Conservation (phyloP, 2,329 filamentous ascomycete genomes). For the Phaeosphaeria sp. region DNA sequence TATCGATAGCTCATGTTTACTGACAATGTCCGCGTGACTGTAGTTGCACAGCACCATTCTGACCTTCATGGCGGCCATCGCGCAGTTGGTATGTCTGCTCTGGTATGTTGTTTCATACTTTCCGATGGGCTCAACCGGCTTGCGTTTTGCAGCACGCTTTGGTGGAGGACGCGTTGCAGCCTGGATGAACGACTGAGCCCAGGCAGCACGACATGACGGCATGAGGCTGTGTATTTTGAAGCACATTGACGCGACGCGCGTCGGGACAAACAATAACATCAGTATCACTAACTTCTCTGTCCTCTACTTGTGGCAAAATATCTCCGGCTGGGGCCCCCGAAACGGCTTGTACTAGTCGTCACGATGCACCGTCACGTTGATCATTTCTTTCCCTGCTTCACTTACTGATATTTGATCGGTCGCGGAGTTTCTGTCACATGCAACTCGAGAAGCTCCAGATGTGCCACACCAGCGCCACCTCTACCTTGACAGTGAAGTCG, state of each 20-base stretch:
- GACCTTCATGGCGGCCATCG: slow-evolving; percentile 81
- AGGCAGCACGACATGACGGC: slow-evolving; percentile 8
- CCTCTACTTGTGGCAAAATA: slow-evolving; percentile 21
- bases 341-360: slow-evolving; percentile 13
- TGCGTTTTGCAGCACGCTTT: slow-evolving; percentile 86
- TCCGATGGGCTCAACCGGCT: slow-evolving; percentile 89
- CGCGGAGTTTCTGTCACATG: slow-evolving; percentile 17
- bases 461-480: slow-evolving; percentile 21
- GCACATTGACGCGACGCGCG: slow-evolving; percentile 33
- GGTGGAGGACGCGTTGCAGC: slow-evolving; percentile 83
- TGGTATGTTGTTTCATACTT: slow-evolving; percentile 99
- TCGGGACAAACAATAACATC: slow-evolving; percentile 29
- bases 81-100: slow-evolving; percentile 81
- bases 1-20: slow-evolving; percentile 46
- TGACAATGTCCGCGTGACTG: slow-evolving; percentile 45
- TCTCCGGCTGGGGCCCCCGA: slow-evolving; percentile 14
- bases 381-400: slow-evolving; percentile 16
- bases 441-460: too few species aligned
- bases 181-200: slow-evolving; percentile 78
- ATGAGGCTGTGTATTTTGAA: slow-evolving; percentile 20
- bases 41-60: slow-evolving; percentile 78
- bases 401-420: slow-evolving; percentile 28
- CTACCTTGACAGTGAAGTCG: background rate
- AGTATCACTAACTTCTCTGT: slow-evolving; percentile 16
- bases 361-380: slow-evolving; percentile 35